A percentile compares a stretch with the other conserved stretches of the same genome.
These are phyloP conservation scores for Thelephora ganbajun DNA, from an alignment of 768 basidiomycete genomes.

Conservation along the genomic window DNA sequence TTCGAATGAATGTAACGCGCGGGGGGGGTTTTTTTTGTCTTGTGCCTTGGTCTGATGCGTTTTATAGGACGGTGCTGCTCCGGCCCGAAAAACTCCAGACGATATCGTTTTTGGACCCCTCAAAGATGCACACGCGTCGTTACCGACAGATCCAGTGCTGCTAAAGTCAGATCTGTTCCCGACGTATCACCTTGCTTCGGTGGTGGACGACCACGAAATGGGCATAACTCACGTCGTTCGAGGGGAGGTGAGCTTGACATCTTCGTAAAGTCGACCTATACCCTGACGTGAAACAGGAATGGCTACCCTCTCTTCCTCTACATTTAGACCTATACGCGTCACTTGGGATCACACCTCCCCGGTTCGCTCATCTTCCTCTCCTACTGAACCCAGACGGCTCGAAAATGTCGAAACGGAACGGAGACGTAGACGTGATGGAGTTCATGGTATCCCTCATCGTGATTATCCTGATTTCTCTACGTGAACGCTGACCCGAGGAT, in stretches of 20 bases:
- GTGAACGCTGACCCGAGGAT: no score
- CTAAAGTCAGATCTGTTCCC: constrained; percentile 89
- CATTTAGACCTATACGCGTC: constrained; percentile 84
- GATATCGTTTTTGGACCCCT: constrained; percentile 72
- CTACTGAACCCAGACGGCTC: constrained; percentile 80
- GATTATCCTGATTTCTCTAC: no score
- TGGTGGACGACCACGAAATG: constrained; percentile 95
- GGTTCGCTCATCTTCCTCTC: constrained; percentile 86
- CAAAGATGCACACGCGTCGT: constrained; percentile 61
- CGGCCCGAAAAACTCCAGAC: constrained; percentile 29
- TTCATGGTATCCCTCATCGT: constrained; percentile 51
- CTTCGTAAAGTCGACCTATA: neutral
- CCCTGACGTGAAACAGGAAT: constrained; percentile 46
- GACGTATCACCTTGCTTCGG: constrained; percentile 92
- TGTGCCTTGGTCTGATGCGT: neutral
- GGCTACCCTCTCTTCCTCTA: constrained; percentile 85
- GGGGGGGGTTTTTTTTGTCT: neutral
- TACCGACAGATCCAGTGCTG: constrained; percentile 82
- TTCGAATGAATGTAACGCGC: constrained; percentile 72
- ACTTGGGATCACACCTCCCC: constrained; percentile 54
- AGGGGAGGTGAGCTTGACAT: constrained; percentile 52
- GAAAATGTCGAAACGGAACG: constrained; percentile 92
- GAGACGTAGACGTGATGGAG: constrained; percentile 75
- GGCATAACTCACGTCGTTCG: constrained; percentile 89
- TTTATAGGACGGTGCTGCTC: constrained; percentile 43